These are phyloP conservation scores for Penicillium sp. DNA, from an alignment of 2,329 filamentous ascomycete species.

Conservation along the genomic window DNA sequence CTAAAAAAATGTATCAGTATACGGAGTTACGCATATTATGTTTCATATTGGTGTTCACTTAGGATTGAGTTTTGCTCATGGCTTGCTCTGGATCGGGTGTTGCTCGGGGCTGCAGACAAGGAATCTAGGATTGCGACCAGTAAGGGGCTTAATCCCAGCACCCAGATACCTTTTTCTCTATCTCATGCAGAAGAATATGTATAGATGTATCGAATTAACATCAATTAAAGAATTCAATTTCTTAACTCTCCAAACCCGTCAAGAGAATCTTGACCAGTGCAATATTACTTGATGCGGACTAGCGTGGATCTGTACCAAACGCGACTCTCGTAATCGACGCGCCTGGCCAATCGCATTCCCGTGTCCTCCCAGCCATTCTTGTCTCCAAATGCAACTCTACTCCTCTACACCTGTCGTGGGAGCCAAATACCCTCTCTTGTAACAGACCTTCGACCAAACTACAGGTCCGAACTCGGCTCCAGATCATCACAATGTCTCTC, in stretches of 20 bases:
- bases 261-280: background rate
- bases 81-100: background rate
- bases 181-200: background rate
- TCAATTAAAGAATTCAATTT: background rate
- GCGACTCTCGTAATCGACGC: constrained; percentile 20
- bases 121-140: background rate
- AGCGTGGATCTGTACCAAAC: constrained; percentile 26
- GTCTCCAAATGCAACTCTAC: constrained; percentile 10
- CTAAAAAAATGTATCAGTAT: too few species aligned
- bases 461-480: background rate
- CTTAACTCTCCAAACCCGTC: background rate
- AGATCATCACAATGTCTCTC: constrained; percentile 48
- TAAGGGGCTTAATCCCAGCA: background rate
- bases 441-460: background rate
- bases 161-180: background rate
- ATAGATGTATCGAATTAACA: background rate
- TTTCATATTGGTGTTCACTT: background rate
- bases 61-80: background rate
- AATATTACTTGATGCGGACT: constrained; percentile 31
- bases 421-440: background rate
- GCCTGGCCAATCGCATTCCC: constrained; percentile 18
- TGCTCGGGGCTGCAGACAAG: background rate
- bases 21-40: background rate
- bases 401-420: background rate
- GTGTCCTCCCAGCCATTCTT: constrained; percentile 14